Percentiles rank a stretch among this genome's conserved stretches.
These are phyloP conservation scores for Plasmopara halstedii DNA, from an alignment of 352 stramenopile genomes.

Conservation along the genomic window DNA sequence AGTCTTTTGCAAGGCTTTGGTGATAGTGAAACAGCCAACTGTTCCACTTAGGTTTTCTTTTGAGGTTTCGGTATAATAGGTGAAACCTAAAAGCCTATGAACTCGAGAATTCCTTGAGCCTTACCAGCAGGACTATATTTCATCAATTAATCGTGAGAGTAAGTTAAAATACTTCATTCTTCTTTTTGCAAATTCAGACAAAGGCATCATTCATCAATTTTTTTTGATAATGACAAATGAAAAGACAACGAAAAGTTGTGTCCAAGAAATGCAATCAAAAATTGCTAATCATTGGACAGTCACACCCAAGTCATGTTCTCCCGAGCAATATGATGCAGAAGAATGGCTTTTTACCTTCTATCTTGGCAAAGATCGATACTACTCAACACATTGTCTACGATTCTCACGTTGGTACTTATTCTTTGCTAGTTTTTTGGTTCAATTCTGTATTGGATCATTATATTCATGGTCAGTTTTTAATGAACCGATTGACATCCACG, in stretches of 20 bases:
- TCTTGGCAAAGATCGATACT: conserved; percentile 48
- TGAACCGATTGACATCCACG: conserved; percentile 44
- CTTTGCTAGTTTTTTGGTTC: conserved; percentile 49
- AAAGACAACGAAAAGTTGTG: background rate
- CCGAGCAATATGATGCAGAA: conserved; percentile 55
- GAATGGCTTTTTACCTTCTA: conserved; percentile 53
- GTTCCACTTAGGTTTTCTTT: no score
- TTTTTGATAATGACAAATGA: no score
- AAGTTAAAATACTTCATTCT: no score
- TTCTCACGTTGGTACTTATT: conserved; percentile 67
- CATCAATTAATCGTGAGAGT: no score
- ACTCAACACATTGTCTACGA: conserved; percentile 22
- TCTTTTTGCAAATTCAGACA: no score
- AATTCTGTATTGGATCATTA: conserved; percentile 64
- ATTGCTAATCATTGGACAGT: conserved; percentile 48
- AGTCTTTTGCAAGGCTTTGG: no score
- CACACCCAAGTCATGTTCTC: conserved; percentile 28
- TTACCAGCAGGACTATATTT: no score
- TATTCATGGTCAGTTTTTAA: conserved; percentile 75
- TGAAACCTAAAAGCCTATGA: no score
- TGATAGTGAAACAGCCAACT: no score
- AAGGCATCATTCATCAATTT: no score
- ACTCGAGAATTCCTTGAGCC: no score
- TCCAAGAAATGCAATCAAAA: conserved; percentile 5
- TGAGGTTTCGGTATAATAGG: no score